Conservation (phyloP, 768 basidiomycete species). For the Hericium alpestre region DNA sequence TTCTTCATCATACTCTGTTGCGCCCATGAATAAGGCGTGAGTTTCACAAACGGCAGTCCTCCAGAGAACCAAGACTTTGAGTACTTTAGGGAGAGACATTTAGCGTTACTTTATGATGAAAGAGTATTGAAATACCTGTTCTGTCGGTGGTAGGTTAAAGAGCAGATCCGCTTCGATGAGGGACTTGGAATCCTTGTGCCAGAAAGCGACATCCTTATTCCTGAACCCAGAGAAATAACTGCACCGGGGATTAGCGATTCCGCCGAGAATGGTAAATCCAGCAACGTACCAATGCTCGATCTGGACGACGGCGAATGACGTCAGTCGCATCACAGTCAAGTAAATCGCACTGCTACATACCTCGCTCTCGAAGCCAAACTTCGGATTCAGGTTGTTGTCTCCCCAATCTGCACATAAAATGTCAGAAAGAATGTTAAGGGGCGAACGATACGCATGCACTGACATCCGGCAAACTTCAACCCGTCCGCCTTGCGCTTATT, state of each 20-base stretch:
- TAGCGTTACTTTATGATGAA: too few relatives aligned
- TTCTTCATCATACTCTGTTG: slow-evolving; percentile 1
- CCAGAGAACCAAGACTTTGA: slow-evolving; percentile 3
- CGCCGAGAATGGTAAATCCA: too few relatives aligned
- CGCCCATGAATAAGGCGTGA: not conserved
- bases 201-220: slow-evolving; percentile 79
- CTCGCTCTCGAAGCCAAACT: slow-evolving; percentile 74
- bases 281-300: slow-evolving; percentile 20
- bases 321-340: not conserved
- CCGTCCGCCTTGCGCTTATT: slow-evolving; percentile 40
- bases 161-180: slow-evolving; percentile 76
- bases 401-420: slow-evolving; percentile 19
- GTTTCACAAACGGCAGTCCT: not conserved
- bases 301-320: slow-evolving; percentile 7
- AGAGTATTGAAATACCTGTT: slow-evolving; percentile 40
- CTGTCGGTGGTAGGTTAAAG: slow-evolving; percentile 69
- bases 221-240: slow-evolving; percentile 62
- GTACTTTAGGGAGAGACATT: not conserved
- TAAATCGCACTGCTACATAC: slow-evolving; percentile 19
- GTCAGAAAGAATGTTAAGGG: not conserved
- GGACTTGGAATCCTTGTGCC: slow-evolving; percentile 59
- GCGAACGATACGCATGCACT: slow-evolving; percentile 13
- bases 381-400: slow-evolving; percentile 31
- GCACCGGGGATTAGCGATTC: not conserved
- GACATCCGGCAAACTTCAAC: slow-evolving; percentile 55